Evolutionary conservation across 2,329 filamentous ascomycete genomes (phyloP).

Genomic region (Graphilbum fragrans): DNA sequence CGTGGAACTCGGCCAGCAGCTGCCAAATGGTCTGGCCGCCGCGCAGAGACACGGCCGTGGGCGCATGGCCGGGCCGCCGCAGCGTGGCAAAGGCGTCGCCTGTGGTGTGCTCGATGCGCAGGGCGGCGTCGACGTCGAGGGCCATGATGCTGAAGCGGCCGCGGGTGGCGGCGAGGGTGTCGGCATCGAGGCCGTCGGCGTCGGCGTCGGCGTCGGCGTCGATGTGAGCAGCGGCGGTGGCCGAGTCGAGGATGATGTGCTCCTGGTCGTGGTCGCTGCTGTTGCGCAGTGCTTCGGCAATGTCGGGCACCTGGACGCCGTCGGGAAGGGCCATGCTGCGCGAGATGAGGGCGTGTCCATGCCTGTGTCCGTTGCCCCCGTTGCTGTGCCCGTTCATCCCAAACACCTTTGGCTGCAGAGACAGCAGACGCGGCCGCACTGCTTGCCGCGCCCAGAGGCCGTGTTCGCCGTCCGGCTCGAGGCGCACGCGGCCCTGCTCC

Average conservation of each 20-base stretch:
- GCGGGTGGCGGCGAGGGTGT: slow-evolving; percentile 19
- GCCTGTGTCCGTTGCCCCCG: neutral
- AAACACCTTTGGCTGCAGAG: slow-evolving; percentile 5
- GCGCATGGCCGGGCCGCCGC: slow-evolving; percentile 8
- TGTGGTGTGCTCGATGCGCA: slow-evolving; percentile 44
- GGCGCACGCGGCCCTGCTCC: slow-evolving; percentile 10
- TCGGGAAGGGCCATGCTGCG: slow-evolving; percentile 29
- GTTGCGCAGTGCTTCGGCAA: slow-evolving; percentile 37
- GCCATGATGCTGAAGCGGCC: slow-evolving; percentile 67
- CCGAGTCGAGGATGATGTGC: slow-evolving; percentile 47
- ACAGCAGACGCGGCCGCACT: slow-evolving; percentile 21
- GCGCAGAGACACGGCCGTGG: slow-evolving; percentile 7
- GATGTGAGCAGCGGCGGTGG: slow-evolving; percentile 37
- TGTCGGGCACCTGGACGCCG: slow-evolving; percentile 36
- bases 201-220: neutral
- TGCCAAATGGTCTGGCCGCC: slow-evolving; percentile 31
- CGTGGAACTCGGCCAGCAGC: slow-evolving; percentile 33
- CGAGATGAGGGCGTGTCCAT: slow-evolving; percentile 21
- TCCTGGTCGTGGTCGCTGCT: slow-evolving; percentile 18
- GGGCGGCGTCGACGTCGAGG: slow-evolving; percentile 43
- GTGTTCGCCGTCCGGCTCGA: slow-evolving; percentile 6
- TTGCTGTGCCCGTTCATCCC: neutral
- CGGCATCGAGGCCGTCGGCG: neutral
- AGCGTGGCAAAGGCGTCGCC: slow-evolving; percentile 28
- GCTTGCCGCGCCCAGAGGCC: slow-evolving; percentile 17